Conservation (phyloP, 2,329 filamentous ascomycete species). For the Ophiostoma tasmaniense region DNA sequence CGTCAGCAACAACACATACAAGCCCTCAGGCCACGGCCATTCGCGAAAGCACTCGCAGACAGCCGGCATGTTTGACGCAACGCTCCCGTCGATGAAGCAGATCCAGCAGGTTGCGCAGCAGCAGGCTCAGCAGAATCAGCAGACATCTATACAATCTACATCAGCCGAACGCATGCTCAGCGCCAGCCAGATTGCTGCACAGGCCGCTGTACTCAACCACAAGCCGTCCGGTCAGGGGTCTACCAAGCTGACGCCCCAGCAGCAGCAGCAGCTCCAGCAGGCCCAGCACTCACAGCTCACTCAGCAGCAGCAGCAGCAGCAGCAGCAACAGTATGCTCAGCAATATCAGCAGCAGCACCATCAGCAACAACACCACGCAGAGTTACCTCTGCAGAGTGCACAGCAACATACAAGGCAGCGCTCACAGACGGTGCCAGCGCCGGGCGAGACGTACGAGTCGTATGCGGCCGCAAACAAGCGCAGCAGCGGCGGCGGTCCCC, state of each 20-base stretch:
- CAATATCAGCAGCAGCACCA: slow-evolving; percentile 40
- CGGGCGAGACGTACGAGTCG: slow-evolving; percentile 36
- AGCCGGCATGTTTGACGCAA: slow-evolving; percentile 69
- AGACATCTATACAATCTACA: slow-evolving; percentile 18
- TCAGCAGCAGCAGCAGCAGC: slow-evolving; percentile 44
- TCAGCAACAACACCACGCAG: slow-evolving; percentile 25
- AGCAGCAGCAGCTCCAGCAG: slow-evolving; percentile 43
- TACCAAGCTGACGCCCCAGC: slow-evolving; percentile 18
- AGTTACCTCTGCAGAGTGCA: slow-evolving; percentile 16
- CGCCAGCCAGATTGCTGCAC: slow-evolving; percentile 72
- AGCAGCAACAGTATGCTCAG: slow-evolving; percentile 37
- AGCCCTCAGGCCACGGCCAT: slow-evolving; percentile 30
- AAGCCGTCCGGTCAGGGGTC: slow-evolving; percentile 30
- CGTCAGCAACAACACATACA: slow-evolving; percentile 21
- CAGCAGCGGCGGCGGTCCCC: slow-evolving; percentile 40
- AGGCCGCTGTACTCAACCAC: slow-evolving; percentile 64
- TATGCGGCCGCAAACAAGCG: slow-evolving; percentile 32
- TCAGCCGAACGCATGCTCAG: slow-evolving; percentile 34
- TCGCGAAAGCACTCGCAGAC: slow-evolving; percentile 61
- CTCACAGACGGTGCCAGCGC: slow-evolving; percentile 63
- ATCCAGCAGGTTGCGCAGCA: slow-evolving; percentile 45
- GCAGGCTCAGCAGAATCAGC: slow-evolving; percentile 29
- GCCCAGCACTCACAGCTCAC: slow-evolving; percentile 34
- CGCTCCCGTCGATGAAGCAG: slow-evolving; percentile 52
- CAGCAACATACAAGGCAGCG: slow-evolving; percentile 50